Evolutionary conservation across 1,284 basidiomycete genomes (phyloP).

Genomic region (Puccinia hordei): DNA sequence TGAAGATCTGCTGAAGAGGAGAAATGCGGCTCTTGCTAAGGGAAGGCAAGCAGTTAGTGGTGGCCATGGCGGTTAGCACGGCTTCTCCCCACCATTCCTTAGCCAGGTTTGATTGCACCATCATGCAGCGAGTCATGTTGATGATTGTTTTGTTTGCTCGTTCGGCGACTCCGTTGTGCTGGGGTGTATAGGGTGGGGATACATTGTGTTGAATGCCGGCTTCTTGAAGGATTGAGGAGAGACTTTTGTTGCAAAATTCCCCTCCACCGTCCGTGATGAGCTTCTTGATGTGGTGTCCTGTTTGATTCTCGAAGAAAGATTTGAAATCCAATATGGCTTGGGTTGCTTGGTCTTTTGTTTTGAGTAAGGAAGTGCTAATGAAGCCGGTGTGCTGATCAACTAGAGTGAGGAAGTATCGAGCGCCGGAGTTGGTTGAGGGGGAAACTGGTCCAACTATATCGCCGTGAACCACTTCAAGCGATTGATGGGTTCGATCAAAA

Average conservation of each 20-base stretch:
- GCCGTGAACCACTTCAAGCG: background rate
- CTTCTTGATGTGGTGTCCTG: background rate
- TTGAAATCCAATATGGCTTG: background rate
- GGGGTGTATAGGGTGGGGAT: no score
- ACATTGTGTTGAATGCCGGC: no score
- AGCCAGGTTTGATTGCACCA: background rate
- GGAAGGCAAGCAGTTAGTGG: background rate
- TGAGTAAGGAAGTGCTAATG: background rate
- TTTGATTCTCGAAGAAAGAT: background rate
- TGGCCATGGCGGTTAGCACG: background rate
- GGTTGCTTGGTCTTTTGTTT: background rate
- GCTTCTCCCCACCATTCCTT: background rate
- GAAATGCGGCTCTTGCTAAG: no score
- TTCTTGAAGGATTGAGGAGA: no score
- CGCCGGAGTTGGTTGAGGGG: no score
- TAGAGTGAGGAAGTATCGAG: no score
- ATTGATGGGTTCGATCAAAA: background rate
- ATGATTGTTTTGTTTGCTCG: no score
- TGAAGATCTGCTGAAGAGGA: no score
- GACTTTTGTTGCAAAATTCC: no score
- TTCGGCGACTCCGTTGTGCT: no score
- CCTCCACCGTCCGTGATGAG: background rate
- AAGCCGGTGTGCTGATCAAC: background rate
- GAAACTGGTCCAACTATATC: background rate
- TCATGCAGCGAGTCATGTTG: conserved; percentile 1